Percentiles rank a stretch among this genome's conserved stretches.
These are phyloP conservation scores for Saxophila tyrrhenica DNA, from an alignment of 495 filamentous ascomycete species.

Conservation along the genomic window DNA sequence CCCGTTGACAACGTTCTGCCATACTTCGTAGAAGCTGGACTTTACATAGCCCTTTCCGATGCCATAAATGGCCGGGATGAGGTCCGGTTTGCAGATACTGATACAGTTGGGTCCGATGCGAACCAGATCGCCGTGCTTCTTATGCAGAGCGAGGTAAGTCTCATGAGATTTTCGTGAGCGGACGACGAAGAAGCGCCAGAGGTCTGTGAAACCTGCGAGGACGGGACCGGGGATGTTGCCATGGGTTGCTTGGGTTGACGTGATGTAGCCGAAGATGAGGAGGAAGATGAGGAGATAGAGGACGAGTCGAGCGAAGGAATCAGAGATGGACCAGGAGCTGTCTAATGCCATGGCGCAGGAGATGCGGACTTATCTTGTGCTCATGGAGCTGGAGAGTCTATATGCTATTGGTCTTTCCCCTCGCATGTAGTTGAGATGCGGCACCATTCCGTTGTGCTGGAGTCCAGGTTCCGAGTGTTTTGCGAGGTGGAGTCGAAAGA, in stretches of 20 bases:
- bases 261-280: conserved; percentile 9
- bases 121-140: conserved; percentile 31
- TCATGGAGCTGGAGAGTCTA: no score
- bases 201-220: conserved; percentile 16
- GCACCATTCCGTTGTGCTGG: background rate
- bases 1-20: conserved; percentile 17
- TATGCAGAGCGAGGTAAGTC: conserved; percentile 23
- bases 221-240: conserved; percentile 18
- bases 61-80: conserved; percentile 15
- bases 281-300: conserved; percentile 6
- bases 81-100: conserved; percentile 24
- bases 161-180: conserved; percentile 8
- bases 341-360: background rate
- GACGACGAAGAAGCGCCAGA: conserved; percentile 15
- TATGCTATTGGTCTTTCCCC: no score
- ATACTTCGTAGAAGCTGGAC: conserved; percentile 17
- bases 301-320: conserved; percentile 6
- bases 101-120: conserved; percentile 36
- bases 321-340: background rate
- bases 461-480: background rate
- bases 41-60: conserved; percentile 16
- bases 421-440: background rate
- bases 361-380: background rate
- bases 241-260: conserved; percentile 1
- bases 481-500: background rate